A percentile compares a stretch with the other conserved stretches of the same genome.
These are phyloP conservation scores for Fusarium tjaetaba DNA, from an alignment of 2,329 filamentous ascomycete genomes.

Conservation along the genomic window DNA sequence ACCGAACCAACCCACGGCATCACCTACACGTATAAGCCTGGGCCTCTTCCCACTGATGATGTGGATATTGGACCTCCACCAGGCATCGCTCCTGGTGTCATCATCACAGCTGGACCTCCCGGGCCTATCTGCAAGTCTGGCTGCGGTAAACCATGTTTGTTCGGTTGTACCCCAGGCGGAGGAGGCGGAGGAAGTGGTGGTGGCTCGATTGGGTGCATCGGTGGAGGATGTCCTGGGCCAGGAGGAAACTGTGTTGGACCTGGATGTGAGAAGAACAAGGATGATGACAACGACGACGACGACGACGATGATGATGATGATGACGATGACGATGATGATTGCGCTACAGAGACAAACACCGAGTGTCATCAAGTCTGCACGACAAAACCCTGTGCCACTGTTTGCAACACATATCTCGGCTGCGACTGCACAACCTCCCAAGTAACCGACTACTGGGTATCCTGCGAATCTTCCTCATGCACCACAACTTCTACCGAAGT, in stretches of 20 bases:
- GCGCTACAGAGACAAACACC: constrained; percentile 22
- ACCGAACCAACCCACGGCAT: constrained; percentile 15
- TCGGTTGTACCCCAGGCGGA: constrained; percentile 1
- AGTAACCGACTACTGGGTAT: constrained; percentile 24
- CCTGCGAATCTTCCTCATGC: constrained; percentile 4
- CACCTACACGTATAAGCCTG: constrained; percentile 16
- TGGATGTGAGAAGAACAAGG: constrained; percentile 2
- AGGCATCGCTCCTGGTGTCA: constrained; percentile 4
- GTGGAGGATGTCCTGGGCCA: constrained; percentile 6
- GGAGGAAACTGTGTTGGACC: constrained; percentile 9
- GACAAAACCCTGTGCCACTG: constrained; percentile 1
- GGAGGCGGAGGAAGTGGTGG: constrained; percentile 8
- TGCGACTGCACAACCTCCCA: constrained; percentile 18
- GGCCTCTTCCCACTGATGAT: constrained; percentile 1
- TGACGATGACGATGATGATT: constrained; percentile 8
- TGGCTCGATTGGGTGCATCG: constrained; percentile 2
- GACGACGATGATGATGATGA: constrained; percentile 1
- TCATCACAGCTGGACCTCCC: constrained; percentile 1
- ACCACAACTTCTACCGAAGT: constrained; percentile 1
- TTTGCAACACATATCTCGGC: constrained; percentile 20
- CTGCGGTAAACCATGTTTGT: constrained; percentile 9
- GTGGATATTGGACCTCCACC: constrained; percentile 12
- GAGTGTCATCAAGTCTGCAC: constrained; percentile 22
- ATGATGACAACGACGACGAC: background rate
- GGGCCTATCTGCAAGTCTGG: constrained; percentile 12